Evolutionary conservation across 345 rosid species (phyloP).

Genomic region (Bruguiera sexangula): DNA sequence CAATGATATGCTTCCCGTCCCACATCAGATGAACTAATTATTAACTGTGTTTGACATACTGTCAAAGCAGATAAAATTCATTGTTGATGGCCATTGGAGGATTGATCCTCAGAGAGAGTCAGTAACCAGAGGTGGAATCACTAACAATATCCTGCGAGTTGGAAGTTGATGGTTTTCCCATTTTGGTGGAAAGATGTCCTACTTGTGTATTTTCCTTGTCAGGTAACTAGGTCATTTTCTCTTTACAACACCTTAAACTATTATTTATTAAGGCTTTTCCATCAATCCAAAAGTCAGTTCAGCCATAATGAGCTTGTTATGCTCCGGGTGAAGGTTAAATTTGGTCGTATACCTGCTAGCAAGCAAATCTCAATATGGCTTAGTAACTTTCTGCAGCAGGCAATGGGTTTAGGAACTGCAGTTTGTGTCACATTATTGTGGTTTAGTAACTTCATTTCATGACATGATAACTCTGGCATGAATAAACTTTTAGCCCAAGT

Average conservation of each 20-base stretch:
- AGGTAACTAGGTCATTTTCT: slow-evolving; percentile 16
- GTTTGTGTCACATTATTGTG: no score
- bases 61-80: slow-evolving; percentile 65
- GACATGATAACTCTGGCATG: no score
- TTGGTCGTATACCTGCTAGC: no score
- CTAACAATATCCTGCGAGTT: slow-evolving; percentile 75
- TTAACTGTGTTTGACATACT: background rate
- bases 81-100: slow-evolving; percentile 81
- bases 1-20: no score
- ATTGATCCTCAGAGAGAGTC: slow-evolving; percentile 62
- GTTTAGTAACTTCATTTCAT: no score
- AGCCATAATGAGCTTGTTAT: background rate
- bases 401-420: no score
- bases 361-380: no score
- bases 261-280: no score
- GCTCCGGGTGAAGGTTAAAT: no score
- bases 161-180: slow-evolving; percentile 27
- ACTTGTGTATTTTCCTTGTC: background rate
- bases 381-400: no score
- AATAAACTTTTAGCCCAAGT: no score
- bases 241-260: background rate
- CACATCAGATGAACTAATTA: background rate
- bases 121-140: slow-evolving; percentile 48
- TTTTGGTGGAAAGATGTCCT: slow-evolving; percentile 1
- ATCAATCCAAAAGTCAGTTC: background rate